phyloP scores from a whole-genome alignment of 140 eudicot species.

The Oenanthe javanica region DNA sequence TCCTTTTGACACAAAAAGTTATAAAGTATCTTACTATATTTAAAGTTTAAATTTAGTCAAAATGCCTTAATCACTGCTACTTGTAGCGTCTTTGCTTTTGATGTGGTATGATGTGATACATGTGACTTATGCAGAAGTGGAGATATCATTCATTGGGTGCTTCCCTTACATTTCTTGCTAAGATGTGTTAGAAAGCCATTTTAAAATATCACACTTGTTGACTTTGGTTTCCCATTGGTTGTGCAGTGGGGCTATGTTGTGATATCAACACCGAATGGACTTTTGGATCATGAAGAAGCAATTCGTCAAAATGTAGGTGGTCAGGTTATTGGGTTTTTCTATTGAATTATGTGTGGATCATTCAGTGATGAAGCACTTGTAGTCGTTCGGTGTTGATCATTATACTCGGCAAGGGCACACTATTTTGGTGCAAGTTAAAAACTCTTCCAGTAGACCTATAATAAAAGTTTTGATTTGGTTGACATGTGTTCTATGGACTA shows the following conservation, averaged over 20 bases:
- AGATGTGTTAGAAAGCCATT: not conserved
- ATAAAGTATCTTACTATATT: not conserved
- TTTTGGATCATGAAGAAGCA: conserved; percentile 93
- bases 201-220: not conserved
- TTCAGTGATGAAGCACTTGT: not conserved
- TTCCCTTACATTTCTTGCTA: not conserved
- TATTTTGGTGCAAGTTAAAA: not conserved
- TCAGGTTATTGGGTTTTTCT: conserved; percentile 84
- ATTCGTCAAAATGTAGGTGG: conserved; percentile 80
- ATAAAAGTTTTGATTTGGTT: not conserved
- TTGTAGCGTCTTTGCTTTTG: not conserved
- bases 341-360: conserved; percentile 25
- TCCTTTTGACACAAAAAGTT: not conserved
- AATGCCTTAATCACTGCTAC: not conserved
- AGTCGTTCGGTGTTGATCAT: not conserved
- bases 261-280: conserved; percentile 84
- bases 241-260: conserved; percentile 98
- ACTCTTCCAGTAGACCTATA: not conserved
- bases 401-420: not conserved
- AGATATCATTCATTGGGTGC: not conserved
- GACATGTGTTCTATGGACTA: not conserved
- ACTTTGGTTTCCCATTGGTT: conserved; percentile 4
- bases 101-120: not conserved
- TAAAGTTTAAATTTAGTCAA: not conserved
- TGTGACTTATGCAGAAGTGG: not conserved